These are phyloP conservation scores for Morella rubra DNA, from an alignment of 306 rosid species.

Conservation along the genomic window DNA sequence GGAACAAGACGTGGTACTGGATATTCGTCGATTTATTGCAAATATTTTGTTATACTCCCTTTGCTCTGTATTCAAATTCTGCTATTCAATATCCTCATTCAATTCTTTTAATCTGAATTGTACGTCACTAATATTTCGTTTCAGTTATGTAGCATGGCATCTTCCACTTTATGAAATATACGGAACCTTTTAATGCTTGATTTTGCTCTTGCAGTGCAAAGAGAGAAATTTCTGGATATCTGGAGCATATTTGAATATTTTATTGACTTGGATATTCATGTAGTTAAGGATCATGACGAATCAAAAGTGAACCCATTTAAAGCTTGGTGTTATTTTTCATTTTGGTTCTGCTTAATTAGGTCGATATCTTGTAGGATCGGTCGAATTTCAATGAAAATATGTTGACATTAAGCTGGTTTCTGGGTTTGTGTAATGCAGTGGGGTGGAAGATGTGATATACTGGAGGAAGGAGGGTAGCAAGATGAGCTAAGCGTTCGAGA, in stretches of 20 bases:
- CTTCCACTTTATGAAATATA: slow-evolving; percentile 15
- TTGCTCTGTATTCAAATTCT: not conserved
- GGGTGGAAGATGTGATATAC: slow-evolving; percentile 22
- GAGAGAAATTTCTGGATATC: slow-evolving; percentile 31
- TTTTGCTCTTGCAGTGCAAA: slow-evolving; percentile 26
- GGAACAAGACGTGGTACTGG: slow-evolving; percentile 34
- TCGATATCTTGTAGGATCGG: slow-evolving; percentile 13
- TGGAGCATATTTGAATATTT: slow-evolving; percentile 27
- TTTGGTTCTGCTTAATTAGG: slow-evolving; percentile 26
- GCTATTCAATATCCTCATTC: slow-evolving; percentile 20
- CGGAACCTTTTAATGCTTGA: slow-evolving; percentile 25
- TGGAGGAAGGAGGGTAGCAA: slow-evolving; percentile 30
- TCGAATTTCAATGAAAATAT: slow-evolving; percentile 34
- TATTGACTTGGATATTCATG: slow-evolving; percentile 29
- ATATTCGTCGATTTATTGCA: slow-evolving; percentile 2
- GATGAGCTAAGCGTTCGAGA: slow-evolving; percentile 45
- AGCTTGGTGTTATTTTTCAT: slow-evolving; percentile 21
- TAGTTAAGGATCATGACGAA: slow-evolving; percentile 30
- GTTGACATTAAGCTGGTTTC: slow-evolving; percentile 21
- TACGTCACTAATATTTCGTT: slow-evolving; percentile 13
- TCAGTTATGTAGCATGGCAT: slow-evolving; percentile 44
- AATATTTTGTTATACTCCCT: not conserved
- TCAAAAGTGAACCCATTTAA: slow-evolving; percentile 17
- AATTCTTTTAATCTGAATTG: not conserved
- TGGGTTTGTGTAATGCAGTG: slow-evolving; percentile 20